Base-by-base conservation (phyloP, 331 rosid species). In the Telfairia occidentalis region DNA sequence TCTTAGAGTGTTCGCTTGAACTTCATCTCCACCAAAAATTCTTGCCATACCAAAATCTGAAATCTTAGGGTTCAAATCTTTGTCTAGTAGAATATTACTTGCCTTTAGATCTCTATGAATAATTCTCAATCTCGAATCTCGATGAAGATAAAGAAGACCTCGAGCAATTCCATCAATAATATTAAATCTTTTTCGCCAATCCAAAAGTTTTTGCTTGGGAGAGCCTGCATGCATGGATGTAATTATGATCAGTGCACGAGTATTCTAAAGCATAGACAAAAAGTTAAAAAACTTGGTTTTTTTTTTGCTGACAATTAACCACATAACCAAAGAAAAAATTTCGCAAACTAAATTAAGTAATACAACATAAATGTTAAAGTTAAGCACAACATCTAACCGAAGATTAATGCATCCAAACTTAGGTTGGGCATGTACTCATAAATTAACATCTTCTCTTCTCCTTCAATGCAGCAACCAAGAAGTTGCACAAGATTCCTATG, bases 401-500 rank as follows among this genome's bases (percentile, higher is more conserved):
- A 63, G 7, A 63, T 63, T 1, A 34, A 77, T 35, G 37, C 43
- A 26, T 82, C 84, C 50, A 85, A 46, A 78, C 86, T 79, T 52
- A 74, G 65, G 18, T 80, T 80, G 1, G 85, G 75, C 88, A 82
- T 82, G 26, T 74, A 80, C 54, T 82, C 86, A 49, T 82, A 80
- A 6, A 85, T 24, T 71, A 85, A 65, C 81, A 80, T 82, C 64
- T 78, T 77, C 76, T 85, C 88, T 18, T 80, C 84, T 3, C 80
- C 40, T 26, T 85, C 61, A 7, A 80, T 63, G 32, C 84, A 85
- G 0, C 83, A 78, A 0, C 83, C 83, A 12, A 82, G 53, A 32
- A 82, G 80, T 23, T 69, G 81, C 1, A 85, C 84, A 21, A 85
- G 86, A 80, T 85, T 85, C 0, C 78, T 74, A 26, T 85, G 88